Conservation (phyloP, 1,284 basidiomycete genomes). For the Erythrobasidium hasegawianum region DNA sequence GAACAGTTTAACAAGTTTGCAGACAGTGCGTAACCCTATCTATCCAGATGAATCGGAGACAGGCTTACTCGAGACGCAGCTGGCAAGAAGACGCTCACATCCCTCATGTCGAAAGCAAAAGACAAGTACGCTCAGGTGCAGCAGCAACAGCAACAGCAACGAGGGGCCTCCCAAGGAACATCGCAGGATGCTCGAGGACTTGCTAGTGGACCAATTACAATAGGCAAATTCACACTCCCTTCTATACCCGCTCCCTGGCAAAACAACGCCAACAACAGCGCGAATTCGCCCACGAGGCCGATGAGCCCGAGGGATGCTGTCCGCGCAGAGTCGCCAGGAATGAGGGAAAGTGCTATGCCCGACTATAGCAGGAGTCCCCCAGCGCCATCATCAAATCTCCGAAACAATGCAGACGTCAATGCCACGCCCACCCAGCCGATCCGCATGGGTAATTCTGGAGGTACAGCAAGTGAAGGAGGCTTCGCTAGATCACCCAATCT, state of each 20-base stretch:
- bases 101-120: slow-evolving; percentile 30
- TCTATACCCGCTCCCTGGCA: slow-evolving; percentile 30
- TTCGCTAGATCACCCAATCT: slow-evolving; percentile 13
- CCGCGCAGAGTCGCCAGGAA: slow-evolving; percentile 8
- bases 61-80: not conserved
- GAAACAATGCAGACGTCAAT: not conserved
- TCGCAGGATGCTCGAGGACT: not conserved
- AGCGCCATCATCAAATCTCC: not conserved
- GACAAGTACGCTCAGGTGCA: slow-evolving; percentile 32
- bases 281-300: slow-evolving; percentile 13
- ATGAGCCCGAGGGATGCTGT: slow-evolving; percentile 19
- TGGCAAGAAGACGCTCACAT: slow-evolving; percentile 31
- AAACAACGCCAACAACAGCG: slow-evolving; percentile 1
- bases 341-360: slow-evolving; percentile 15
- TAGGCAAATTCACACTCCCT: slow-evolving; percentile 28
- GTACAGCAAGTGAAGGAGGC: slow-evolving; percentile 6
- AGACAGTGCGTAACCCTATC: slow-evolving; percentile 26
- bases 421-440: slow-evolving; percentile 14
- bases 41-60: not conserved
- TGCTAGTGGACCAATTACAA: not conserved
- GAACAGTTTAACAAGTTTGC: slow-evolving; percentile 34
- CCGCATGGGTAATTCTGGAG: not conserved
- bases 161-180: not conserved
- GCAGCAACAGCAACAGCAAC: slow-evolving; percentile 19
- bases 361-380: slow-evolving; percentile 24